phyloP scores from a whole-genome alignment of 176 grass and related monocot species.

The Calamus simplicifolius region DNA sequence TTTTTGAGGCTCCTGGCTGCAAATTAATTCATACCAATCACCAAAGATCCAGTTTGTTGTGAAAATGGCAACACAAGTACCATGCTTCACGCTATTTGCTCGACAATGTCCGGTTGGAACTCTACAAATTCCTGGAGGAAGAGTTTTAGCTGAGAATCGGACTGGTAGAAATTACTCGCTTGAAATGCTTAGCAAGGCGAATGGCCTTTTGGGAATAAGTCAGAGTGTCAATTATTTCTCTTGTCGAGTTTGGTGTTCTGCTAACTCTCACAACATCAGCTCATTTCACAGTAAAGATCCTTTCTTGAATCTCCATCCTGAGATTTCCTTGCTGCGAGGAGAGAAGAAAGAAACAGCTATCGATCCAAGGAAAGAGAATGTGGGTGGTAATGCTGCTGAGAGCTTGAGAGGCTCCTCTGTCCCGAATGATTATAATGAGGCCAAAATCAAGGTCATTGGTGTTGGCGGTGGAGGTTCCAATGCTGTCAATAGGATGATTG shows the following conservation, averaged over 20 bases:
- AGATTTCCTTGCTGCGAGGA: slow-evolving; percentile 64
- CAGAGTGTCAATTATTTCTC: neutral
- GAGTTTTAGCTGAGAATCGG: too few relatives aligned
- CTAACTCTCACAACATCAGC: slow-evolving; percentile 24
- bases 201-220: too few relatives aligned
- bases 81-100: too few relatives aligned
- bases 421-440: slow-evolving; percentile 42
- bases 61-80: too few relatives aligned
- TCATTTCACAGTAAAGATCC: slow-evolving; percentile 55
- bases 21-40: too few relatives aligned
- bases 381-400: slow-evolving; percentile 27
- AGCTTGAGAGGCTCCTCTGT: slow-evolving; percentile 18
- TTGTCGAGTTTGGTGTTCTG: slow-evolving; percentile 28
- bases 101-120: too few relatives aligned
- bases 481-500: slow-evolving; percentile 87
- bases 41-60: too few relatives aligned
- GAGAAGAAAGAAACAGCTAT: slow-evolving; percentile 23
- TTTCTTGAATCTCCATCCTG: slow-evolving; percentile 70
- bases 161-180: too few relatives aligned
- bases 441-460: slow-evolving; percentile 83
- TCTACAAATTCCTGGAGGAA: too few relatives aligned
- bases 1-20: too few relatives aligned
- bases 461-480: slow-evolving; percentile 78
- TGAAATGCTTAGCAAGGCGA: too few relatives aligned
- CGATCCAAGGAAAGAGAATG: slow-evolving; percentile 11